These are phyloP conservation scores for Sideroxylon spinosum DNA, from an alignment of 179 eudicot genomes.

Conservation along the genomic window DNA sequence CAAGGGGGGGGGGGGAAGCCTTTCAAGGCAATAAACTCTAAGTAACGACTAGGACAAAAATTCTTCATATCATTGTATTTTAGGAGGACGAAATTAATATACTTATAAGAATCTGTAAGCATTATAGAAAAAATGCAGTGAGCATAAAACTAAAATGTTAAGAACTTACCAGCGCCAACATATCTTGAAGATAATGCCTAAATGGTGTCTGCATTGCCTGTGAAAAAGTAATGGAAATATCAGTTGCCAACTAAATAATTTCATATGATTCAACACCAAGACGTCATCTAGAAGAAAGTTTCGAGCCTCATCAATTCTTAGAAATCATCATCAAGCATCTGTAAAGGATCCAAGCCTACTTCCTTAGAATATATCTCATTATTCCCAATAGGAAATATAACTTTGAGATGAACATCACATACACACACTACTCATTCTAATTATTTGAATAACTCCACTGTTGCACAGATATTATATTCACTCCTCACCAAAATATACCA, in stretches of 20 bases:
- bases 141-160: background rate
- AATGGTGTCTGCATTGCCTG: conserved; percentile 93
- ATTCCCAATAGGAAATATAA: background rate
- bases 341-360: background rate
- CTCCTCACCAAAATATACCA: background rate
- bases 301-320: background rate
- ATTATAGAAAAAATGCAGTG: background rate
- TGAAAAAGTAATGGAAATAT: conserved; percentile 6
- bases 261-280: background rate
- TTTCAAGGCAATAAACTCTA: background rate
- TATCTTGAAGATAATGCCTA: conserved; percentile 70
- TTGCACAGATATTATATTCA: background rate
- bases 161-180: conserved; percentile 63
- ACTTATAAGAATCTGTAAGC: background rate
- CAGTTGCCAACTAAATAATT: background rate
- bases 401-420: background rate
- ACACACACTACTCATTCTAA: background rate
- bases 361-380: background rate
- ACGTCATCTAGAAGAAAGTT: background rate
- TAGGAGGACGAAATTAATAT: background rate
- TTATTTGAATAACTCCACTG: background rate
- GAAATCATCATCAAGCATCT: background rate
- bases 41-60: background rate
- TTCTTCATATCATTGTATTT: no score
- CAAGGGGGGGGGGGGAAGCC: no score